Percentiles rank a stretch among this genome's conserved stretches.
Conservation (phyloP, 2,329 filamentous ascomycete genomes). For the Aspergillus floridensis region DNA sequence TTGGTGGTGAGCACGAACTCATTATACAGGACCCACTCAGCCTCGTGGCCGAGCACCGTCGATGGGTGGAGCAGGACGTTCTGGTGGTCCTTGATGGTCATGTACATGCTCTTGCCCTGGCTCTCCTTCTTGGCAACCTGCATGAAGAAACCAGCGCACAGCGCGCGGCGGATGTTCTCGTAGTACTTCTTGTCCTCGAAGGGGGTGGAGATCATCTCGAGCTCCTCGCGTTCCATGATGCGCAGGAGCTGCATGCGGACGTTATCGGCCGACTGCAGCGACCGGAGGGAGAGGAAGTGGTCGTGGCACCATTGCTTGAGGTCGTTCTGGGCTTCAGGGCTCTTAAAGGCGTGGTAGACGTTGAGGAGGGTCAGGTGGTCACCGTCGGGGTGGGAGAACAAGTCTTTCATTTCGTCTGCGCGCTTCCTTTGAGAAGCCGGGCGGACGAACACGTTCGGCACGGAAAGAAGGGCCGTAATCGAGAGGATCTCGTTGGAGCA, state of each 20-base stretch:
- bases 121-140: slow-evolving; percentile 94
- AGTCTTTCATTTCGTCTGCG: slow-evolving; percentile 94
- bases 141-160: slow-evolving; percentile 98
- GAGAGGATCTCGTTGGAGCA: slow-evolving; percentile 98
- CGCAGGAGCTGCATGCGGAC: slow-evolving; percentile 87
- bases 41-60: slow-evolving; percentile 82
- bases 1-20: slow-evolving; percentile 98
- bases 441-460: slow-evolving; percentile 89
- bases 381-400: slow-evolving; percentile 88
- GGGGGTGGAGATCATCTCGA: slow-evolving; percentile 82
- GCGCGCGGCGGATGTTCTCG: slow-evolving; percentile 88
- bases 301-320: slow-evolving; percentile 93
- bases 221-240: slow-evolving; percentile 90
- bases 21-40: slow-evolving; percentile 97
- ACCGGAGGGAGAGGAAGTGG: slow-evolving; percentile 87
- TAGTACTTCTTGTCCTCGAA: slow-evolving; percentile 98
- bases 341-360: slow-evolving; percentile 96
- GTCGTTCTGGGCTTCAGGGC: slow-evolving; percentile 65
- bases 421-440: slow-evolving; percentile 81
- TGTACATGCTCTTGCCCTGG: slow-evolving; percentile 78
- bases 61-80: slow-evolving; percentile 89
- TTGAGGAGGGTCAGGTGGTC: slow-evolving; percentile 96
- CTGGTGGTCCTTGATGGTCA: slow-evolving; percentile 95
- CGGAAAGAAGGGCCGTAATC: slow-evolving; percentile 87
- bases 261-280: slow-evolving; percentile 88